Base-by-base conservation (phyloP, 2,329 filamentous ascomycete genomes). In the Tothia fuscella region DNA sequence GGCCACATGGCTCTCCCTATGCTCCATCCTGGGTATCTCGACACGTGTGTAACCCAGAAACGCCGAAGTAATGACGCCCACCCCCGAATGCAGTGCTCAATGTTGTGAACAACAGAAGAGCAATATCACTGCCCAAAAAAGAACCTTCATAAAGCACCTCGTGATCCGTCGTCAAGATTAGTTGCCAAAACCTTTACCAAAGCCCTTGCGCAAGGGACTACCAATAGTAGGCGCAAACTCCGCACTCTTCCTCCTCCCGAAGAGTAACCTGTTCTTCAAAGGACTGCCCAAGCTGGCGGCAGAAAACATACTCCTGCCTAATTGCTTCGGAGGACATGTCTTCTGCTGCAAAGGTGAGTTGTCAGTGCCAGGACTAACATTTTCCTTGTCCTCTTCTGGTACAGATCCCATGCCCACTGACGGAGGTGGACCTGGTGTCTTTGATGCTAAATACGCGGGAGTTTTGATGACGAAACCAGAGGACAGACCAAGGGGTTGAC, bases 251-350 rank as follows among this genome's bases (percentile, higher is more conserved):
- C 45, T 42, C 13, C 34, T 44, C 16, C 45, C 48, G 34, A 53
- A 49, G 38, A 53, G 26, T 3, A 56, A 51, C 7, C 51, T 52
- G 19, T 53, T 44, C n/a, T 41, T 41, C 19, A 58, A 52, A 20
- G 48, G 47, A 14, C 47, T 50, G 9, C 26, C 37, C 17, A 19
- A 21, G 3, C 24, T 14, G 16, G 29, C 33, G 6, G 37, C 13
- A 3, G 41, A 36, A 28, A 50, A 49, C 19, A 50, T 12, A 10
- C 41, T 35, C 28, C 35, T 40, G 10, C 38, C 30, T 17, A 13
- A 24, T 50, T 69, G 66, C 51, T 74, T 74, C 1, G 70, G 68
- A 1, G 72, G 72, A 44, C 68, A 70, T 1, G 71, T 74, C 51
- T 69, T 65, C 43, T 72, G 70, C 3, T 67, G 59, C 13, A 70